Conservation (phyloP, 2,329 filamentous ascomycete genomes). For the Aspergillus phoenicis region DNA sequence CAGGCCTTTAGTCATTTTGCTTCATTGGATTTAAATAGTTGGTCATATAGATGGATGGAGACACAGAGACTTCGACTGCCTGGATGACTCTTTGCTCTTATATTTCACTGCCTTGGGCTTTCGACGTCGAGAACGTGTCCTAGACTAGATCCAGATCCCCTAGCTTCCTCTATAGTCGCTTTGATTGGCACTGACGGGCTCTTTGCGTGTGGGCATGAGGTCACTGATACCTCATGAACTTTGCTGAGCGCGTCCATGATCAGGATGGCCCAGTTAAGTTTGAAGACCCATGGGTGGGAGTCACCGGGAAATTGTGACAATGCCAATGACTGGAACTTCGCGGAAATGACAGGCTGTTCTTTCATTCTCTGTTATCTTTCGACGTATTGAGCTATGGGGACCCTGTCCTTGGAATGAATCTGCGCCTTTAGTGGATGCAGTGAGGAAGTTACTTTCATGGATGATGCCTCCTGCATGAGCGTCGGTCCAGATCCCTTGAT, state of each 20-base stretch:
- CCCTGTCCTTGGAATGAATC: too few species aligned
- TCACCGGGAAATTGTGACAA: background rate
- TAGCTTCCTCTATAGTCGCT: background rate
- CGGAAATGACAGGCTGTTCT: background rate
- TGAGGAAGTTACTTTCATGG: too few species aligned
- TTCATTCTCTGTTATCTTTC: too few species aligned
- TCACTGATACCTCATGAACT: background rate
- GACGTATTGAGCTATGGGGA: too few species aligned
- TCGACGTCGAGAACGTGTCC: background rate
- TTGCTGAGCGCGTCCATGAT: background rate
- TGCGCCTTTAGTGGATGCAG: too few species aligned
- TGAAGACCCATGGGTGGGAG: background rate
- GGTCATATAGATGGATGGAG: background rate
- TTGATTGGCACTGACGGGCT: background rate
- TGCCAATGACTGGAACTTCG: background rate
- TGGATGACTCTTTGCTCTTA: background rate
- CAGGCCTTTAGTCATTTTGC: background rate
- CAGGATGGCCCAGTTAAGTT: background rate
- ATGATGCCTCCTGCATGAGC: too few species aligned
- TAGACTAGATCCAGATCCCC: background rate
- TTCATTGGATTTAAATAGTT: background rate
- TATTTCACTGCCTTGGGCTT: too few species aligned
- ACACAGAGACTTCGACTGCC: accelerated
- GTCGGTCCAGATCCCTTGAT: too few species aligned
- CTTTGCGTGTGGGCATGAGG: background rate